Evolutionary conservation across 768 basidiomycete species (phyloP).

Genomic region (Chalciporus chontae): DNA sequence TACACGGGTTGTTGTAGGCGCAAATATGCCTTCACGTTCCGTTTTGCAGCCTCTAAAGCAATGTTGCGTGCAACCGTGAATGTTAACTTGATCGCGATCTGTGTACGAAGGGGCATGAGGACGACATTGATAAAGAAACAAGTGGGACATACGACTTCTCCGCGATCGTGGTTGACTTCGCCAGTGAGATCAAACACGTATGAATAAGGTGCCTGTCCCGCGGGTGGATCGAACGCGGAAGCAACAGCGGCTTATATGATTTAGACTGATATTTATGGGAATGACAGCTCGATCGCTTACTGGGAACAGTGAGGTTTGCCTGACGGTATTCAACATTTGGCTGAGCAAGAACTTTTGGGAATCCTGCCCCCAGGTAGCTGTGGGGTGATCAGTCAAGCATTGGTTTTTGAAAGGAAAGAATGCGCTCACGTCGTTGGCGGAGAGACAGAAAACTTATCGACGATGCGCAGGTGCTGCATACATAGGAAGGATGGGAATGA

Average conservation of each 20-base stretch:
- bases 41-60: constrained; percentile 75
- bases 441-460: constrained; percentile 68
- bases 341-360: constrained; percentile 64
- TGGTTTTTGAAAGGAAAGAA: constrained; percentile 20
- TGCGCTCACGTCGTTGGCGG: constrained; percentile 69
- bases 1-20: constrained; percentile 79
- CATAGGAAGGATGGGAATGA: not conserved
- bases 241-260: constrained; percentile 55
- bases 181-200: constrained; percentile 87
- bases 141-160: constrained; percentile 56
- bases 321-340: constrained; percentile 78
- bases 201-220: constrained; percentile 64
- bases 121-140: not conserved
- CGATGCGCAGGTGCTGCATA: constrained; percentile 60
- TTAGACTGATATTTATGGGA: constrained; percentile 11
- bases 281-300: constrained; percentile 42
- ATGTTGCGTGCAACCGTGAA: constrained; percentile 64
- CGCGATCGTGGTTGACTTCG: constrained; percentile 70
- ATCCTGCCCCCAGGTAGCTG: constrained; percentile 78
- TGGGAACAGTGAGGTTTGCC: constrained; percentile 69
- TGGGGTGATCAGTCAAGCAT: constrained; percentile 4
- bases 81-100: constrained; percentile 80
- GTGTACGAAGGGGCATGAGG: constrained; percentile 1
- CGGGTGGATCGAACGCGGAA: constrained; percentile 66
- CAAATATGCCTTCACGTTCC: constrained; percentile 75